Percentiles rank a stretch among this genome's conserved stretches.
These are phyloP conservation scores for Lenzites betulinus DNA, from an alignment of 768 basidiomycete genomes.

Conservation along the genomic window DNA sequence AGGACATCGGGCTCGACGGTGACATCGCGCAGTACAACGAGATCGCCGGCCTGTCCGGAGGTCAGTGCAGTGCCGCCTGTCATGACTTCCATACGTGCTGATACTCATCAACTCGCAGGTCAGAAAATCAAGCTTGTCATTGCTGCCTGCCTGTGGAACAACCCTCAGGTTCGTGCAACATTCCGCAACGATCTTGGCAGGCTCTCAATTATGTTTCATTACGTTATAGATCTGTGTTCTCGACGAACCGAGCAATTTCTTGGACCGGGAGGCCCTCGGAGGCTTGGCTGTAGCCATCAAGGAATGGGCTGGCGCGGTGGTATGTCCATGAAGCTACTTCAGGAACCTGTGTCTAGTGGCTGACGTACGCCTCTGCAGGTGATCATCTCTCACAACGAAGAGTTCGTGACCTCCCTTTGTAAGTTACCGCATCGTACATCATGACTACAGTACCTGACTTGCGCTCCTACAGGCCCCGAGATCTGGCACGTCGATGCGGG, in stretches of 20 bases:
- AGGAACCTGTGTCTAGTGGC: constrained; percentile 12
- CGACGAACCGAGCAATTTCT: constrained; percentile 95
- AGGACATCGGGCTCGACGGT: constrained; percentile 94
- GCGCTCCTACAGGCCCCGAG: constrained; percentile 66
- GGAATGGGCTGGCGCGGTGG: constrained; percentile 92
- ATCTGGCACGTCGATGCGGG: constrained; percentile 94
- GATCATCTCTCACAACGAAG: constrained; percentile 95
- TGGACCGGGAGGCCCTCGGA: constrained; percentile 94
- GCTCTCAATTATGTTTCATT: neutral
- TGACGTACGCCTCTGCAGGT: constrained; percentile 48
- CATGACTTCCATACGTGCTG: constrained; percentile 14
- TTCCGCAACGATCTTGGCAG: neutral
- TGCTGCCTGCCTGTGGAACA: constrained; percentile 95
- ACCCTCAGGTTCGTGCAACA: constrained; percentile 68
- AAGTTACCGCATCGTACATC: constrained; percentile 35
- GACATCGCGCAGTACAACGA: constrained; percentile 99
- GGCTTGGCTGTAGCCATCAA: constrained; percentile 93
- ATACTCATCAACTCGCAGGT: constrained; percentile 41
- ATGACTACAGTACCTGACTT: constrained; percentile 19
- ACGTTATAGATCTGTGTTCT: constrained; percentile 63
- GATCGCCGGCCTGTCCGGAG: constrained; percentile 91
- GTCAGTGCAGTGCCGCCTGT: constrained; percentile 40
- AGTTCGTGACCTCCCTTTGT: constrained; percentile 85
- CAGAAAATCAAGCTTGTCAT: constrained; percentile 98
- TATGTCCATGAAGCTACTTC: constrained; percentile 37